Conservation (phyloP, 2,329 filamentous ascomycete species). For the Trichophyton equinum region DNA sequence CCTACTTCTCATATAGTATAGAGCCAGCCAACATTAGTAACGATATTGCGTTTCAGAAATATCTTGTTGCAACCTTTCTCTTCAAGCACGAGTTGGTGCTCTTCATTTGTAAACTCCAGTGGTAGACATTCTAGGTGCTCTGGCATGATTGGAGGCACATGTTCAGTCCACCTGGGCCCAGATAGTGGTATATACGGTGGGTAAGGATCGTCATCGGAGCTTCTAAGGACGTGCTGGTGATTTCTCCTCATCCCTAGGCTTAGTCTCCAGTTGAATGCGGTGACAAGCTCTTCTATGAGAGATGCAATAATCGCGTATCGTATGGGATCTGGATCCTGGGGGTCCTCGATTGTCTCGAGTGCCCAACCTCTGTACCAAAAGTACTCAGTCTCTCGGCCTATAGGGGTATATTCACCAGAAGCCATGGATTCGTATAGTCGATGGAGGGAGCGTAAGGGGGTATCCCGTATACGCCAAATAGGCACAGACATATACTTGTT, state of each 20-base stretch:
- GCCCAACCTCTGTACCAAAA: conserved; percentile 20
- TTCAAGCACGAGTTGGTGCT: conserved; percentile 14
- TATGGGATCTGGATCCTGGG: conserved; percentile 18
- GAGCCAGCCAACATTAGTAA: conserved; percentile 15
- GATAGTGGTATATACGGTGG: conserved; percentile 12
- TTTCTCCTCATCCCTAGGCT: conserved; percentile 16
- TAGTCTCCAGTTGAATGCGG: conserved; percentile 20
- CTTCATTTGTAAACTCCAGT: not conserved
- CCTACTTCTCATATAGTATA: conserved; percentile 15
- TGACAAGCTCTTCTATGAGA: conserved; percentile 17
- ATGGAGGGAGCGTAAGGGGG: conserved; percentile 18
- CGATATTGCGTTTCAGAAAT: conserved; percentile 14
- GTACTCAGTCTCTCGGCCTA: conserved; percentile 18
- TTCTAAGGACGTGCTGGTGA: conserved; percentile 12
- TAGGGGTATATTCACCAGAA: conserved; percentile 12
- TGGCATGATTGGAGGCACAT: conserved; percentile 10
- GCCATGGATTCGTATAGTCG: conserved; percentile 19
- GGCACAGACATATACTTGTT: conserved; percentile 12
- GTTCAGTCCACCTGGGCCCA: conserved; percentile 15
- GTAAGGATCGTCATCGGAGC: not conserved
- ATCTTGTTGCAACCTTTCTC: conserved; percentile 11
- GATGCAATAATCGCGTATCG: conserved; percentile 21
- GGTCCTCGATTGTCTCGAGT: conserved; percentile 18
- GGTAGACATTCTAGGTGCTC: not conserved
- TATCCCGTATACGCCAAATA: conserved; percentile 18